A percentile compares a stretch with the other conserved stretches of the same genome.
phyloP scores from a whole-genome alignment of 2,329 filamentous ascomycete species.

The Drechslerella coelobrocha region DNA sequence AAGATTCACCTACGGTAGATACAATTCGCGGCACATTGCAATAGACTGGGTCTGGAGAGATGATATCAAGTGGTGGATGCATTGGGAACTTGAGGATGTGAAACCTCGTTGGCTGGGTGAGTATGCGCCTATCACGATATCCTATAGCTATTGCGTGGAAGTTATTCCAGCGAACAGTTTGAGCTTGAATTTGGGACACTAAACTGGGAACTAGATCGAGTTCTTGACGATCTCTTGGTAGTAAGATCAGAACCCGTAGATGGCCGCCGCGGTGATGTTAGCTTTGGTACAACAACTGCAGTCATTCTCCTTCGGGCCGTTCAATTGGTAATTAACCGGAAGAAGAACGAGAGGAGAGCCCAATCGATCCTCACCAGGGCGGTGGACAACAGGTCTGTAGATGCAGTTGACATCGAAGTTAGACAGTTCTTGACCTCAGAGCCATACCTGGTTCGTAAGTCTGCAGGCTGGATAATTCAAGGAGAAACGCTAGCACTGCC shows the following conservation, averaged over 20 bases:
- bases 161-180: too few species aligned
- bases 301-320: too few species aligned
- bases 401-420: not conserved
- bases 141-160: too few species aligned
- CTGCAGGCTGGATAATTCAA: slow-evolving; percentile 1
- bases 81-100: slow-evolving; percentile 23
- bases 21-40: not conserved
- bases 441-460: not conserved
- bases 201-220: too few species aligned
- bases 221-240: too few species aligned
- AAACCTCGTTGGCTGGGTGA: slow-evolving; percentile 6
- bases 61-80: not conserved
- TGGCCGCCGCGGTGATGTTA: too few species aligned
- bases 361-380: not conserved
- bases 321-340: too few species aligned
- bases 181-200: too few species aligned
- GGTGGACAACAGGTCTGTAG: not conserved
- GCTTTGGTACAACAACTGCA: too few species aligned
- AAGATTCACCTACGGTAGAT: not conserved
- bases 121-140: not conserved
- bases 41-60: slow-evolving; percentile 2
- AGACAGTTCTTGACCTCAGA: not conserved
- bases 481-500: not conserved
- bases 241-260: too few species aligned
- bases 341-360: too few species aligned